phyloP scores from a whole-genome alignment of 257 asterid species.

The Scutellaria barbata region DNA sequence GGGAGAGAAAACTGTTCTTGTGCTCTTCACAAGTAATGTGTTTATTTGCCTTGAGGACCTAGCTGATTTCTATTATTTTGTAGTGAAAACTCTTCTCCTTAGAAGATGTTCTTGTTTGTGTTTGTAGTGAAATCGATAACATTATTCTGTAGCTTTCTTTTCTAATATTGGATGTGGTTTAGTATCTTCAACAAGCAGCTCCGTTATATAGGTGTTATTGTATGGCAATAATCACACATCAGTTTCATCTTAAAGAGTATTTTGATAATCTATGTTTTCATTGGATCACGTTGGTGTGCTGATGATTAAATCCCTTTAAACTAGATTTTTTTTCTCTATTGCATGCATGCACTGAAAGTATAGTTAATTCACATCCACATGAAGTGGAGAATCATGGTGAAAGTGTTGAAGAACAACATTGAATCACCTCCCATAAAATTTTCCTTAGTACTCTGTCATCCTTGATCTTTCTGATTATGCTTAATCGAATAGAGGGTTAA shows the following conservation, averaged over 20 bases:
- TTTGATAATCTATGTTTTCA: constrained; percentile 1
- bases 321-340: constrained; percentile 9
- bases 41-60: constrained; percentile 29
- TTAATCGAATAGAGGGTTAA: neutral
- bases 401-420: neutral
- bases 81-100: constrained; percentile 13
- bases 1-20: constrained; percentile 67
- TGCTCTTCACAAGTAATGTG: constrained; percentile 48
- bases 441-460: constrained; percentile 11
- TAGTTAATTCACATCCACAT: neutral
- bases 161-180: constrained; percentile 21
- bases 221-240: neutral
- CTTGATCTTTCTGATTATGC: neutral
- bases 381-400: neutral
- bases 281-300: neutral
- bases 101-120: constrained; percentile 19
- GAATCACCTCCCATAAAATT: neutral
- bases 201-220: neutral
- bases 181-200: neutral
- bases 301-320: constrained; percentile 11
- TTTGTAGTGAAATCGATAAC: constrained; percentile 18
- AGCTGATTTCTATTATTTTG: constrained; percentile 26
- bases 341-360: constrained; percentile 13
- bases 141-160: neutral
- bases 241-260: constrained; percentile 8